These are phyloP conservation scores for Biscogniauxia sp. DNA, from an alignment of 2,329 filamentous ascomycete genomes.

Conservation along the genomic window DNA sequence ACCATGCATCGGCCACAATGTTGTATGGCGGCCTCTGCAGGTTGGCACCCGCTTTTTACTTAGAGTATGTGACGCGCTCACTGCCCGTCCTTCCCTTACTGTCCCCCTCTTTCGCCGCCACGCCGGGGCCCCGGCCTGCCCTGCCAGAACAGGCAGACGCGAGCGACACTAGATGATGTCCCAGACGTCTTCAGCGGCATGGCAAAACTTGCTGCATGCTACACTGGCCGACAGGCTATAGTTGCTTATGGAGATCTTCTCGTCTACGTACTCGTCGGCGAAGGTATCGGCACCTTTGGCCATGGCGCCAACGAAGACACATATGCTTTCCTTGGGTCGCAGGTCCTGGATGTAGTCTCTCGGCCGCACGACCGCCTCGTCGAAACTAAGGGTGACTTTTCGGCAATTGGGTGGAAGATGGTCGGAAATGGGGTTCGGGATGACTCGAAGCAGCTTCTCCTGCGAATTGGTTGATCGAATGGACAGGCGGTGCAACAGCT, in stretches of 20 bases:
- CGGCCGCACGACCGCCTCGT: slow-evolving; percentile 81
- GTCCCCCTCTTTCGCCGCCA: slow-evolving; percentile 8
- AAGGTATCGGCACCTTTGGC: slow-evolving; percentile 96
- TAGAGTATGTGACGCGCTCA: slow-evolving; percentile 30
- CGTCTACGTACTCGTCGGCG: slow-evolving; percentile 89
- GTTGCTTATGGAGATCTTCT: slow-evolving; percentile 97
- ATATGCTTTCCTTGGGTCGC: slow-evolving; percentile 83
- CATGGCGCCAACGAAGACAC: slow-evolving; percentile 98
- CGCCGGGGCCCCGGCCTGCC: not conserved
- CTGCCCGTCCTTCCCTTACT: slow-evolving; percentile 23
- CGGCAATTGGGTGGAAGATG: slow-evolving; percentile 95
- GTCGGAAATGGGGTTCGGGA: slow-evolving; percentile 96
- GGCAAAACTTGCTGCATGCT: slow-evolving; percentile 99
- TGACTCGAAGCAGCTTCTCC: slow-evolving; percentile 95
- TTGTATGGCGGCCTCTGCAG: slow-evolving; percentile 64
- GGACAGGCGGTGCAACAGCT: slow-evolving; percentile 90
- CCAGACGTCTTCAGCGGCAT: slow-evolving; percentile 96
- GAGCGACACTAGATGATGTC: slow-evolving; percentile 69
- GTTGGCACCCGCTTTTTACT: slow-evolving; percentile 28
- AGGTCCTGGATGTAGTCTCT: slow-evolving; percentile 84
- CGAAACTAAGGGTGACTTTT: slow-evolving; percentile 95
- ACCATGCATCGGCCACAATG: slow-evolving; percentile 59
- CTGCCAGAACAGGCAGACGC: slow-evolving; percentile 3
- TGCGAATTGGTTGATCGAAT: slow-evolving; percentile 96
- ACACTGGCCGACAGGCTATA: slow-evolving; percentile 97